Evolutionary conservation across 2,329 filamentous ascomycete genomes (phyloP), one percentile per base, ranked within the genome.

Genomic region (Trichoderma cornu-damae): DNA sequence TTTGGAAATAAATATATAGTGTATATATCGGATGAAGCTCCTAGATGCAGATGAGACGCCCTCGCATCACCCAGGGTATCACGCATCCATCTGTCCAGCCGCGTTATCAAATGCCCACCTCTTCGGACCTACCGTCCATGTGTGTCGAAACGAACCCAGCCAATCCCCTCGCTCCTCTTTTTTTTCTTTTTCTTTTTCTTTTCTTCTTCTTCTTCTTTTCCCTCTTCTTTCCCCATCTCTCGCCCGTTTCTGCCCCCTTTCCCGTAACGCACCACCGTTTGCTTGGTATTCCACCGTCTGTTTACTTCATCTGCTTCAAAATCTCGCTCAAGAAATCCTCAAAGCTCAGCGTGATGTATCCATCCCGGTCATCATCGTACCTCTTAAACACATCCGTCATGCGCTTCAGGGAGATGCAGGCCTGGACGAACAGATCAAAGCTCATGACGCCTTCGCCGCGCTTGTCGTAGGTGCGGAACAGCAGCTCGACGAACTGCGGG

Each of bases 371-470:
- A 67, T 96, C 89, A 66, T 99, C 94, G 72, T 97, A 99, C 74
- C 92, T 93, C 80, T 99, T 99, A 72, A 99, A 99, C 26, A 96
- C 91, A 72, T 99, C 94, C 60, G 94, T 99, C 93, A 99, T 97
- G 65, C 94, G 83, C 82, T 97, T 96, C 67, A 99, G 79, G 66
- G 86, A 91, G 69, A 99, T 97, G 73, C 94, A 97, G 52, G 90
- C 90, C 79, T 99, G 94, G 60, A 99, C 94, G 68, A 99, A 99
- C 51, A 99, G 75, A 75, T 99, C 94, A 68, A 99, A 99, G 74
- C 87, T 89, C 82, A 91, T 90, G 65, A 81, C 80, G 35, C 86
- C 86, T 68, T 84, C 79, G 63, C 76, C 75, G 61, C 82, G 80
- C 78, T 88, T 91, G 72, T 96, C 93, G 75, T 95, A 97, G 0